Conservation (phyloP, 257 asterid genomes). For the Penstemon newberryi region DNA sequence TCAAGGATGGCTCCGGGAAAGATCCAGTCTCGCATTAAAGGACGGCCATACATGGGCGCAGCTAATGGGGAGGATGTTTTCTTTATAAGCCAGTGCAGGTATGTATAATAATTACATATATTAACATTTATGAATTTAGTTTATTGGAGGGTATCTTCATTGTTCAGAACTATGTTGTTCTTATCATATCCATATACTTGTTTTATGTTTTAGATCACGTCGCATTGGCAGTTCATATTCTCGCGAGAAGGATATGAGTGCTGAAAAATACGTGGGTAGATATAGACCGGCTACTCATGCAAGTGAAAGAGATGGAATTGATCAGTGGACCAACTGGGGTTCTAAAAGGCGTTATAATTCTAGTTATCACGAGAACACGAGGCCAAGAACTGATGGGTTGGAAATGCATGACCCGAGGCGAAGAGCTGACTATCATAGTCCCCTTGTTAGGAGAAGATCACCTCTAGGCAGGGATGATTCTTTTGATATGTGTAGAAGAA, state of each 20-base stretch:
- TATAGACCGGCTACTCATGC: conserved; percentile 41
- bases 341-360: conserved; percentile 48
- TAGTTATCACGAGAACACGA: conserved; percentile 40
- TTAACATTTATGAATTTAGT: too few relatives aligned
- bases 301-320: conserved; percentile 48
- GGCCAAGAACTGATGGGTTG: conserved; percentile 46
- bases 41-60: conserved; percentile 38
- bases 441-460: conserved; percentile 51
- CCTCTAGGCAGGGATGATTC: conserved; percentile 52
- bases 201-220: conserved; percentile 41
- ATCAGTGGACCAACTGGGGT: conserved; percentile 54
- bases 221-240: conserved; percentile 38
- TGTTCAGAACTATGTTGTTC: conserved; percentile 1
- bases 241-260: conserved; percentile 50
- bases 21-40: conserved; percentile 56
- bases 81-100: conserved; percentile 54
- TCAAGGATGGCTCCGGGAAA: conserved; percentile 43
- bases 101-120: not conserved
- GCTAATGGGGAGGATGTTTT: conserved; percentile 38
- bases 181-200: not conserved
- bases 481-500: conserved; percentile 45
- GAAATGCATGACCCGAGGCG: conserved; percentile 47
- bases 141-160: not conserved
- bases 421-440: conserved; percentile 43
- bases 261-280: conserved; percentile 50